Conservation (phyloP, 805 yeast species). For the Yarrowia alimentaria region DNA sequence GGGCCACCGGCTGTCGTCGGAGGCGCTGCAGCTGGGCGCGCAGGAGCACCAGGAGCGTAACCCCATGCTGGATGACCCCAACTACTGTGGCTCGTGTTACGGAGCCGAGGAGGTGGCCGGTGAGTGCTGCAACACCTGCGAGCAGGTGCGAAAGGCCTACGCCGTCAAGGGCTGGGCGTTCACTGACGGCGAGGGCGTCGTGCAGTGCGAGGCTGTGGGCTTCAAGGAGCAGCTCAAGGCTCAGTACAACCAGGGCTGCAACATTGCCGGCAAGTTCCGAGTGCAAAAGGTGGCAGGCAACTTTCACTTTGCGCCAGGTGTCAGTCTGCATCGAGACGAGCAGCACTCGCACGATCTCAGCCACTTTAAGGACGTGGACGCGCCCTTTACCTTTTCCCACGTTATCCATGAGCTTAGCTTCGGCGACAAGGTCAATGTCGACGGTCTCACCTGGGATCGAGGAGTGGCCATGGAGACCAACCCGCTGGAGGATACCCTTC, state of each 20-base stretch:
- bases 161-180: constrained; percentile 80
- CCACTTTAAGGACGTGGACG: constrained; percentile 54
- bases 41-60: too few species aligned
- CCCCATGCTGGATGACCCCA: constrained; percentile 40
- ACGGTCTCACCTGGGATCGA: constrained; percentile 7
- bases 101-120: constrained; percentile 65
- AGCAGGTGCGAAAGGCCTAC: constrained; percentile 75
- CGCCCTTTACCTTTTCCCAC: constrained; percentile 73
- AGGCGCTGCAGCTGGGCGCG: constrained; percentile 40
- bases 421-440: constrained; percentile 53
- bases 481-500: constrained; percentile 61
- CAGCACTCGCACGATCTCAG: constrained; percentile 82
- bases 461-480: constrained; percentile 42
- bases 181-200: constrained; percentile 80
- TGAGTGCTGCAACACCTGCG: constrained; percentile 81
- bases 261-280: constrained; percentile 72
- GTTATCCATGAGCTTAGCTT: constrained; percentile 76
- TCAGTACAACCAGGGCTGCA: constrained; percentile 79
- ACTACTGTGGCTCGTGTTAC: constrained; percentile 86
- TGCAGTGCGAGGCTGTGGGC: constrained; percentile 85
- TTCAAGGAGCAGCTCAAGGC: constrained; percentile 63
- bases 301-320: constrained; percentile 95
- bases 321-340: constrained; percentile 55
- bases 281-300: constrained; percentile 87
- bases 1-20: constrained; percentile 51